phyloP scores from a whole-genome alignment of 208 protist species.

The Trypanosoma congolense region DNA sequence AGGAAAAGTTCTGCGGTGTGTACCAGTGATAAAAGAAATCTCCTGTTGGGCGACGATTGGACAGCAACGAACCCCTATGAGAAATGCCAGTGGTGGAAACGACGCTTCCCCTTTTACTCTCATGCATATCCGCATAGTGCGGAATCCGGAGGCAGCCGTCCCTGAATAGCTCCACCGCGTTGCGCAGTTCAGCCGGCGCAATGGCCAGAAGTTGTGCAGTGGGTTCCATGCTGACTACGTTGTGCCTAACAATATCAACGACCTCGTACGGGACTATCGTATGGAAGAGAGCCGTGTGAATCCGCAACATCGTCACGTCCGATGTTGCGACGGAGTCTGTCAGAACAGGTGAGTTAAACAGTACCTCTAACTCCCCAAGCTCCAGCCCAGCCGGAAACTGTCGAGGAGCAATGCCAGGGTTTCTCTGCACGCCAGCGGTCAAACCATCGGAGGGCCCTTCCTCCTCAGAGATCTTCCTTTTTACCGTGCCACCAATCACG shows the following conservation, averaged over 20 bases:
- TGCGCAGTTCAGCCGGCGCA: background rate
- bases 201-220: background rate
- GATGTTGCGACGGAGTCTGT: conserved; percentile 13
- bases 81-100: background rate
- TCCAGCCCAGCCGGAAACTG: conserved; percentile 1
- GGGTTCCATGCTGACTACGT: background rate
- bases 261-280: background rate
- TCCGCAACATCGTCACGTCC: conserved; percentile 5
- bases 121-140: background rate
- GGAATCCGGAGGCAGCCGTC: background rate
- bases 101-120: background rate
- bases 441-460: background rate
- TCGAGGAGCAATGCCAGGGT: background rate
- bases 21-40: background rate
- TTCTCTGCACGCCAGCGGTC: no score
- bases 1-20: conserved; percentile 9
- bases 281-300: conserved; percentile 11
- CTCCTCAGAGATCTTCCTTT: background rate
- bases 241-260: conserved; percentile 7
- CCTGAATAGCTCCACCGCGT: background rate
- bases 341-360: conserved; percentile 7
- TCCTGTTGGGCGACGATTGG: no score
- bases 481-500: conserved; percentile 60
- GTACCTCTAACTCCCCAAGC: conserved; percentile 19
- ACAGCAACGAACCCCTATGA: no score